phyloP scores from a whole-genome alignment of 176 grass and related monocot genomes.

The Oryza rufipogon region DNA sequence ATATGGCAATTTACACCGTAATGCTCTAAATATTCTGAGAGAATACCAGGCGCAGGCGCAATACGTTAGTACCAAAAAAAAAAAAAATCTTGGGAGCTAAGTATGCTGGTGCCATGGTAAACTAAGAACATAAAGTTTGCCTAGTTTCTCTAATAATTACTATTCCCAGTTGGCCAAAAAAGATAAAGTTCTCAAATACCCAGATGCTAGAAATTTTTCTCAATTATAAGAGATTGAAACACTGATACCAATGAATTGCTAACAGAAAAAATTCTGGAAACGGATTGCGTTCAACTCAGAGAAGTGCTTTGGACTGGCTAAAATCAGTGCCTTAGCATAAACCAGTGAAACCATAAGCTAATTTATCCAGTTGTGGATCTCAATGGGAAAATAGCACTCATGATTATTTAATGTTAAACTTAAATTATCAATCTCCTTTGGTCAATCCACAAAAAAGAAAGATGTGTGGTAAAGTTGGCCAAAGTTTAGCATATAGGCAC shows the following conservation, averaged over 20 bases:
- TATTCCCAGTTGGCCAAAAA: constrained; percentile 1
- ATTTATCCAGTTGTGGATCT: not conserved
- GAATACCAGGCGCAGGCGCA: not conserved
- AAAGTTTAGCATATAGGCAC: not conserved
- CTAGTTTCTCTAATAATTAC: not conserved
- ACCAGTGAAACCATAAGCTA: constrained; percentile 1
- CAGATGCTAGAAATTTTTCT: not conserved
- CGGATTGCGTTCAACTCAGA: not conserved
- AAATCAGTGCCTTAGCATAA: not conserved
- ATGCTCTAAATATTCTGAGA: not conserved
- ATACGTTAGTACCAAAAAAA: constrained; percentile 9
- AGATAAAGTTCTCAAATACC: not conserved
- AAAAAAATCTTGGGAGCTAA: not conserved
- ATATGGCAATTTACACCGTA: not conserved
- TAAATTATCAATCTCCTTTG: not conserved
- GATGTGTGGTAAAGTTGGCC: constrained; percentile 17
- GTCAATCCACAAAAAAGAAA: not conserved
- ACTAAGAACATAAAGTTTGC: constrained; percentile 10
- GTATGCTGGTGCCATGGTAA: constrained; percentile 16
- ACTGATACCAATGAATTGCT: not conserved
- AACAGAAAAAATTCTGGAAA: not conserved
- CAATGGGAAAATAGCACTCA: not conserved
- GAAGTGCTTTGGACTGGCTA: not conserved
- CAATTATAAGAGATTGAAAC: not conserved
- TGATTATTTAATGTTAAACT: not conserved